phyloP scores from a whole-genome alignment of 805 yeast genomes.

The Torulaspora franciscae region DNA sequence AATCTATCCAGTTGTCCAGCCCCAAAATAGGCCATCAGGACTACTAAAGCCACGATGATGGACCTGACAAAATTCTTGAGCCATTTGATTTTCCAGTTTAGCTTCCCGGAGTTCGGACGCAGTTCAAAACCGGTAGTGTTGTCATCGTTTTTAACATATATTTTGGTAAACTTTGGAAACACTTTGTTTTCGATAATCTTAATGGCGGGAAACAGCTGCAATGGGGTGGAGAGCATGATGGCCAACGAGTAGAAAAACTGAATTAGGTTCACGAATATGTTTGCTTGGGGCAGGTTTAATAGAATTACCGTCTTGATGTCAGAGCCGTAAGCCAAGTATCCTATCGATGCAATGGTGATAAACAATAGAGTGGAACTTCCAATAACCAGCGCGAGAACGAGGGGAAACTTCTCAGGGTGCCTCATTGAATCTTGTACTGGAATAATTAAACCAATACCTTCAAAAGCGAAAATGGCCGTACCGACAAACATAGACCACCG shows the following conservation, averaged over 20 bases:
- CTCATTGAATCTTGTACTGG: constrained; percentile 82
- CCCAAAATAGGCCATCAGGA: constrained; percentile 59
- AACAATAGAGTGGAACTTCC: constrained; percentile 58
- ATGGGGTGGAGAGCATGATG: constrained; percentile 71
- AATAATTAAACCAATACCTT: constrained; percentile 76
- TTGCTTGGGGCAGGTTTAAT: constrained; percentile 64
- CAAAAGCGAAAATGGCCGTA: constrained; percentile 83
- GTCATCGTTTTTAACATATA: constrained; percentile 16
- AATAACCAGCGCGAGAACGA: constrained; percentile 57
- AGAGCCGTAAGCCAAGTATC: constrained; percentile 66
- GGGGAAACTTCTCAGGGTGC: constrained; percentile 67
- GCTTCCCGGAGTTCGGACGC: constrained; percentile 49
- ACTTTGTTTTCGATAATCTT: constrained; percentile 62
- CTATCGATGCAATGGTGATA: constrained; percentile 58
- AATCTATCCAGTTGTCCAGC: constrained; percentile 65
- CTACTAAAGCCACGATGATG: constrained; percentile 48
- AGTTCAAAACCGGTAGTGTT: constrained; percentile 17
- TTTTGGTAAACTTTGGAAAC: constrained; percentile 40
- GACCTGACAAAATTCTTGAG: constrained; percentile 56
- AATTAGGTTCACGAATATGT: constrained; percentile 55
- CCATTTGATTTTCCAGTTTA: constrained; percentile 54
- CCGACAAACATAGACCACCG: constrained; percentile 73
- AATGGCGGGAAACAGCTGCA: constrained; percentile 75
- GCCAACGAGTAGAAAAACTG: constrained; percentile 73
- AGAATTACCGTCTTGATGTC: constrained; percentile 62